phyloP scores from a whole-genome alignment of 2,329 filamentous ascomycete species.

The Neofusicoccum ribis region DNA sequence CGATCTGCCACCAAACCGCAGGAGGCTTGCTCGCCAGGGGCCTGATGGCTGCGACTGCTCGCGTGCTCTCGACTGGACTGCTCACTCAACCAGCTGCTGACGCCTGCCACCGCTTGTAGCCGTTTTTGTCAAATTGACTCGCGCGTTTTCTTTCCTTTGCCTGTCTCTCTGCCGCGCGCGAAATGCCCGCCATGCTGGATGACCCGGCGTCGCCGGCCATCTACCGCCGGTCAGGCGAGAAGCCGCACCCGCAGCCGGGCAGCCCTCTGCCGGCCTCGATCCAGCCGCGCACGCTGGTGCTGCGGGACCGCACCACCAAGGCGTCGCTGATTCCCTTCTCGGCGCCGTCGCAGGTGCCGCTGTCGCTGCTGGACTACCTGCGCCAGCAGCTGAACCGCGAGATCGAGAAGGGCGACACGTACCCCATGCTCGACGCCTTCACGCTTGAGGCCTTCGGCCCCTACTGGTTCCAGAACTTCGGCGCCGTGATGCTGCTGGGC shows the following conservation, averaged over 20 bases:
- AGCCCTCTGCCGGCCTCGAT: slow-evolving; percentile 69
- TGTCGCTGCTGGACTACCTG: slow-evolving; percentile 72
- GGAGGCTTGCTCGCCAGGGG: not conserved
- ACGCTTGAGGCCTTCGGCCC: slow-evolving; percentile 71
- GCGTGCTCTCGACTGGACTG: not conserved
- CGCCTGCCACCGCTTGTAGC: not conserved
- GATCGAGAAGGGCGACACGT: slow-evolving; percentile 89
- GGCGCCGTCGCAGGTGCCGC: slow-evolving; percentile 73
- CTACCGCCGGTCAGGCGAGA: slow-evolving; percentile 66
- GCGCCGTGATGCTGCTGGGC: slow-evolving; percentile 81
- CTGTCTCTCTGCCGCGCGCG: slow-evolving; percentile 21
- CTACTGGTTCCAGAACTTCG: slow-evolving; percentile 93
- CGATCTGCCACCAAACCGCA: not conserved
- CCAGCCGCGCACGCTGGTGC: slow-evolving; percentile 72
- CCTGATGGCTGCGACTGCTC: not conserved
- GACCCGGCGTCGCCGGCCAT: slow-evolving; percentile 71
- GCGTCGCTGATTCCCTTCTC: slow-evolving; percentile 83
- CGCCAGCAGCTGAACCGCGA: slow-evolving; percentile 84
- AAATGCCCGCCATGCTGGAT: slow-evolving; percentile 77
- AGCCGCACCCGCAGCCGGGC: slow-evolving; percentile 63
- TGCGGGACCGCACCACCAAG: slow-evolving; percentile 79
- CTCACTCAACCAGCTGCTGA: not conserved
- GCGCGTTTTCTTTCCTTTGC: not conserved
- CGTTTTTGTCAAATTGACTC: not conserved
- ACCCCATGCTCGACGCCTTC: slow-evolving; percentile 80